Evolutionary conservation across 169 alveolate species (phyloP).

Genomic region (Plasmodium inui): DNA sequence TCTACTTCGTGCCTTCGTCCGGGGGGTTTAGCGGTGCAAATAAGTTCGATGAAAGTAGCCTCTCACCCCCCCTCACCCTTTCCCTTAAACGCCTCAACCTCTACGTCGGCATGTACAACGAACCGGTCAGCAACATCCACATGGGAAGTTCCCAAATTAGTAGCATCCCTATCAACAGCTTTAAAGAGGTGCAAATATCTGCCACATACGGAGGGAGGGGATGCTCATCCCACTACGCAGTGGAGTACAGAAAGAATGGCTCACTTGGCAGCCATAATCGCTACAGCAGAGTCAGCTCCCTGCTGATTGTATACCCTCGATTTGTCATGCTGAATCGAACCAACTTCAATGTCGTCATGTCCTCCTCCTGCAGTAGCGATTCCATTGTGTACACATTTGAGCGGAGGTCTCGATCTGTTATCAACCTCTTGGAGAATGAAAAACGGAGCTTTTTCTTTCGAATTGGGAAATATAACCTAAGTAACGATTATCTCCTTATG

Average conservation of each 20-base stretch:
- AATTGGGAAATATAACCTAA: not conserved
- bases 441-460: slow-evolving; percentile 31
- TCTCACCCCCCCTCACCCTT: not conserved
- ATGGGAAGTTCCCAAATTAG: not conserved
- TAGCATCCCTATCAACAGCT: not conserved
- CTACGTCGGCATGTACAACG: not conserved
- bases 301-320: slow-evolving; percentile 8
- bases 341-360: slow-evolving; percentile 24
- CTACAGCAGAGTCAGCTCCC: not conserved
- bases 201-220: not conserved
- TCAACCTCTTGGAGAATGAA: not conserved
- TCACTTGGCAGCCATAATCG: not conserved
- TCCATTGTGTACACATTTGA: not conserved
- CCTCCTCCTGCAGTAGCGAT: not conserved
- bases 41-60: not conserved
- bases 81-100: not conserved
- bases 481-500: slow-evolving; percentile 2
- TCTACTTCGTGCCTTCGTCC: not conserved
- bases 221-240: not conserved
- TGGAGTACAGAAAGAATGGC: not conserved
- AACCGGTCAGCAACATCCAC: not conserved
- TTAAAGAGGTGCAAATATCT: not conserved
- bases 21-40: not conserved
- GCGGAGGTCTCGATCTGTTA: slow-evolving; percentile 6
- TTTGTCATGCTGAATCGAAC: slow-evolving; percentile 24